Evolutionary conservation across 2,329 filamentous ascomycete genomes (phyloP).

Genomic region (Teratosphaeria viscida): DNA sequence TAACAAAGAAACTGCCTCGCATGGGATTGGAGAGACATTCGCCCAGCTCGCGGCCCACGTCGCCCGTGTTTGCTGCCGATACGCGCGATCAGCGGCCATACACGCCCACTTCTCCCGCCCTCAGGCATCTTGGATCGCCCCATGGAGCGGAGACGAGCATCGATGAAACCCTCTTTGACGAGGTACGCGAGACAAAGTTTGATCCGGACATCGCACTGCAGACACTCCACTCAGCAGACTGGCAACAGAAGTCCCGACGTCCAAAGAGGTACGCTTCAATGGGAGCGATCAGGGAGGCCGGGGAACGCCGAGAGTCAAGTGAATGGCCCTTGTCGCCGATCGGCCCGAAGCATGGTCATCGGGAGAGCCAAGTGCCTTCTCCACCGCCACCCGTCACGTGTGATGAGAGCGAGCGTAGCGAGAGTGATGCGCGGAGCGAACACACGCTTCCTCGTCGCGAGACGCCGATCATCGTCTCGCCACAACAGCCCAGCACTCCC

Average conservation of each 20-base stretch:
- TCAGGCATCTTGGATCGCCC: neutral
- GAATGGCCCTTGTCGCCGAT: neutral
- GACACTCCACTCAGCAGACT: conserved; percentile 4
- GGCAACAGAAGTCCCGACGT: conserved; percentile 1
- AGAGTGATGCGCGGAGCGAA: neutral
- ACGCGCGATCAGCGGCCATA: neutral
- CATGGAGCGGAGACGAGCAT: conserved; percentile 2
- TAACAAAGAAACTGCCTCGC: conserved; percentile 16
- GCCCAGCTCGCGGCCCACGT: conserved; percentile 8
- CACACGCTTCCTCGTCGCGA: neutral
- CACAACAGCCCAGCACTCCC: neutral
- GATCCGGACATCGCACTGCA: conserved; percentile 8
- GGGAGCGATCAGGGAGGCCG: conserved; percentile 7
- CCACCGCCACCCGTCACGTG: neutral
- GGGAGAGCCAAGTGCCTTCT: neutral
- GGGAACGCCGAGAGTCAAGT: neutral
- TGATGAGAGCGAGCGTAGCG: conserved; percentile 1
- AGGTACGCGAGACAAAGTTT: conserved; percentile 14
- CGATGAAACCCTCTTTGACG: conserved; percentile 19
- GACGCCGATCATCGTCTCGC: neutral
- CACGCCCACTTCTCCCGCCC: neutral
- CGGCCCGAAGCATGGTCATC: neutral
- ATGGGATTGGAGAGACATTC: conserved; percentile 4
- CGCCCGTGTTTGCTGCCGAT: neutral
- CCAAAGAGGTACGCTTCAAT: conserved; percentile 15